Evolutionary conservation across 352 stramenopile species (phyloP).

Genomic region (Globisporangium solare): DNA sequence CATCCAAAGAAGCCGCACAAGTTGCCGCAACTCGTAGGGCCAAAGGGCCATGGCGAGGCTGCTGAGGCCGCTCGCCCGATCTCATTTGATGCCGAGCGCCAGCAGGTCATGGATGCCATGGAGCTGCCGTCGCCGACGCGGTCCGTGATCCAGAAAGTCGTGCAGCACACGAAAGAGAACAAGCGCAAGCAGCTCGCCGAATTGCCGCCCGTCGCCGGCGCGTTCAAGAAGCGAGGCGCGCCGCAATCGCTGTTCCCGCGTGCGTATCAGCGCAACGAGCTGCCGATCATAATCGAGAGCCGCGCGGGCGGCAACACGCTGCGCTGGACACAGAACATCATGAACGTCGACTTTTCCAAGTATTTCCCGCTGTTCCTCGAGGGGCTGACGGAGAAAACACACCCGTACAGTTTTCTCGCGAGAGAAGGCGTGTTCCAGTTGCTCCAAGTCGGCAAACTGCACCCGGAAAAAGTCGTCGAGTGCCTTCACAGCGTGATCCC

Average conservation of each 20-base stretch:
- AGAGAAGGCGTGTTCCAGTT: slow-evolving; percentile 81
- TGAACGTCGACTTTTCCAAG: slow-evolving; percentile 74
- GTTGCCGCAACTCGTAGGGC: slow-evolving; percentile 32
- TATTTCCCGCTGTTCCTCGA: slow-evolving; percentile 92
- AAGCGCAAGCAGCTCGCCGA: slow-evolving; percentile 19
- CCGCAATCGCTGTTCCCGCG: slow-evolving; percentile 49
- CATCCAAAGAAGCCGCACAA: slow-evolving; percentile 42
- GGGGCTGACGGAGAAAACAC: slow-evolving; percentile 73
- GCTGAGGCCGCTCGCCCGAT: slow-evolving; percentile 15
- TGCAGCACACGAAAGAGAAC: slow-evolving; percentile 44
- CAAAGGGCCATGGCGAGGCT: slow-evolving; percentile 10
- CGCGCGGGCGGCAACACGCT: slow-evolving; percentile 45
- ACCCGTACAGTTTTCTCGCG: slow-evolving; percentile 78
- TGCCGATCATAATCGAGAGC: slow-evolving; percentile 66
- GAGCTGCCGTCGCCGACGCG: slow-evolving; percentile 54
- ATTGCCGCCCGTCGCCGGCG: slow-evolving; percentile 50
- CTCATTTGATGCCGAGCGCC: slow-evolving; percentile 43
- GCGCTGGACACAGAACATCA: slow-evolving; percentile 52
- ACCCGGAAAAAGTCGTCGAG: slow-evolving; percentile 58
- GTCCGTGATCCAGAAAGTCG: slow-evolving; percentile 46
- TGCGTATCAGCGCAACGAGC: slow-evolving; percentile 54
- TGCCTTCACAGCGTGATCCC: slow-evolving; percentile 62
- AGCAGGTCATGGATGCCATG: slow-evolving; percentile 46
- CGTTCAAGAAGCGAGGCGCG: slow-evolving; percentile 41
- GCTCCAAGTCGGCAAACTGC: slow-evolving; percentile 54